Percentiles rank a stretch among this genome's conserved stretches.
Evolutionary conservation across 805 yeast genomes (phyloP).

Genomic region (Lipomyces kockii): DNA sequence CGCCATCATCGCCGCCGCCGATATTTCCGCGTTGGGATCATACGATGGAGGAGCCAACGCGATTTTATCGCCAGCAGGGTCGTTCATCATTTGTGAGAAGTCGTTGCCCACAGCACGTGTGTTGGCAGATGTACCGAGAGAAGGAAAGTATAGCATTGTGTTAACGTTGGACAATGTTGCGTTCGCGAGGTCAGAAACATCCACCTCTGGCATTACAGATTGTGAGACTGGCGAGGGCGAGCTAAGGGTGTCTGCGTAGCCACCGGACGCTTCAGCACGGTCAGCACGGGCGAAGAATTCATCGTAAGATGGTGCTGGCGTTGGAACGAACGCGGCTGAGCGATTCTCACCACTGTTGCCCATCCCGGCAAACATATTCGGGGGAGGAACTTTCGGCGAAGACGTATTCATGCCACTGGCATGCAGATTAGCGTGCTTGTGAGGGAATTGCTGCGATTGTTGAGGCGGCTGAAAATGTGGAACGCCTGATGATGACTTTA

Average conservation of each 20-base stretch:
- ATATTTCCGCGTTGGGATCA: background rate
- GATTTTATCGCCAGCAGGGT: background rate
- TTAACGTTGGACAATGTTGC: slow-evolving; percentile 21
- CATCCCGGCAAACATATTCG: background rate
- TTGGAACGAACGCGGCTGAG: background rate
- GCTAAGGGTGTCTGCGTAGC: background rate
- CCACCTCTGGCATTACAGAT: slow-evolving; percentile 1
- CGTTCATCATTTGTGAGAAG: background rate
- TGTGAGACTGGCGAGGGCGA: background rate
- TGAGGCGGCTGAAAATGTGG: background rate
- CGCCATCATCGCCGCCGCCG: slow-evolving; percentile 27
- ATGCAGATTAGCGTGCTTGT: background rate
- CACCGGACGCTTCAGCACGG: background rate
- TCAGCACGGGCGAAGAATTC: background rate
- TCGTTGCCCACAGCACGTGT: background rate
- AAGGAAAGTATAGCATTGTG: slow-evolving; percentile 28
- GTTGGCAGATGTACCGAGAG: slow-evolving; percentile 8
- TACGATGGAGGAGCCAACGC: background rate
- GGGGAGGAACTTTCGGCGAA: background rate
- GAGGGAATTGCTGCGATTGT: background rate
- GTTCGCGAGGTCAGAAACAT: slow-evolving; percentile 10
- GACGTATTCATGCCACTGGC: background rate
- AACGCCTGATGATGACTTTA: background rate
- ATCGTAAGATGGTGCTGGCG: background rate
- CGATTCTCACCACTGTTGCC: background rate